phyloP scores from a whole-genome alignment of 495 filamentous ascomycete genomes.

The Trichocladium antarcticum region DNA sequence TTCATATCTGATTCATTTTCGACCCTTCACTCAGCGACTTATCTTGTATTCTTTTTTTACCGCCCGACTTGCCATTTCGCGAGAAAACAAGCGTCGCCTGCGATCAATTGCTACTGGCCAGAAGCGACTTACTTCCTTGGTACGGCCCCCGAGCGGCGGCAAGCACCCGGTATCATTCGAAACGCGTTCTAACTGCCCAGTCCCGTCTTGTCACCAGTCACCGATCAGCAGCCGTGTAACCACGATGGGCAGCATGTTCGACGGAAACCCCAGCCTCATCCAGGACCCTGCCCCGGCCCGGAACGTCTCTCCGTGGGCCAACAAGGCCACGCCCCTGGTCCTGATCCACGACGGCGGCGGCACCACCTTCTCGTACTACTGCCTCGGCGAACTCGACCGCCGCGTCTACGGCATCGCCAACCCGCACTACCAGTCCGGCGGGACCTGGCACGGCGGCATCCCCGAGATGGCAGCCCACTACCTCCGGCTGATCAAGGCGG shows the following conservation, averaged over 20 bases:
- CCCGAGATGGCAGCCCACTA: constrained; percentile 29
- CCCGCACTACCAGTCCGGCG: constrained; percentile 22
- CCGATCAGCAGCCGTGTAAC: too few relatives aligned
- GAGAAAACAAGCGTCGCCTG: too few relatives aligned
- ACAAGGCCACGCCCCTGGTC: constrained; percentile 15
- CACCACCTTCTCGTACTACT: constrained; percentile 30
- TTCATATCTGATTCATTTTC: too few relatives aligned
- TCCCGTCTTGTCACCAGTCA: too few relatives aligned
- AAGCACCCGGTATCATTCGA: too few relatives aligned
- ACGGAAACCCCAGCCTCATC: constrained; percentile 20
- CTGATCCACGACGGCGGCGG: constrained; percentile 33
- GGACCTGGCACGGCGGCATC: constrained; percentile 25
- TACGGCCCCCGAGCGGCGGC: too few relatives aligned
- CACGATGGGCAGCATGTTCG: constrained; percentile 16
- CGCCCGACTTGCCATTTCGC: too few relatives aligned
- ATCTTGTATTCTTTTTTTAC: too few relatives aligned
- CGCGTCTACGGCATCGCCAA: constrained; percentile 31
- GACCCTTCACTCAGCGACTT: too few relatives aligned
- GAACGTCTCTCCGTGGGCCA: neutral
- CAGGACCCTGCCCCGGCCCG: constrained; percentile 6
- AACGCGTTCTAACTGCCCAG: too few relatives aligned
- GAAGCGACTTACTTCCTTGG: too few relatives aligned
- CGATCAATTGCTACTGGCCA: too few relatives aligned
- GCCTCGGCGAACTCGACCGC: constrained; percentile 25
- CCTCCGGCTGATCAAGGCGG: constrained; percentile 20